Conservation (phyloP, 164 flowering plant genomes). For the Vitis cinerea region DNA sequence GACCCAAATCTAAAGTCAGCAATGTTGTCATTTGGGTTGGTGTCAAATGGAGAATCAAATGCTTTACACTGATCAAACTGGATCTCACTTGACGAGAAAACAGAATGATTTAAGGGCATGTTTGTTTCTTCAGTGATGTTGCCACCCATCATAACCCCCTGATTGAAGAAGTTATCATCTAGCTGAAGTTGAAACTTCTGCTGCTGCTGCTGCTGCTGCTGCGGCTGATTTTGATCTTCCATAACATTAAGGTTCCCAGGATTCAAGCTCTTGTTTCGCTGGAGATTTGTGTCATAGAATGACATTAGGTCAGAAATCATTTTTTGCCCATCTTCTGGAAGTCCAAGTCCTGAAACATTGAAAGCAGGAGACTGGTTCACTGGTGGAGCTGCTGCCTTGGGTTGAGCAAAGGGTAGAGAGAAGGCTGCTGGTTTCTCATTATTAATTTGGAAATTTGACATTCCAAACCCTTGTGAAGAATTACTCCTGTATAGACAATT, state of each 20-base stretch:
- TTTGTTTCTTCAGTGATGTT: slow-evolving; percentile 32
- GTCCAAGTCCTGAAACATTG: slow-evolving; percentile 42
- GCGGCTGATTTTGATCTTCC: slow-evolving; percentile 28
- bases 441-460: slow-evolving; percentile 22
- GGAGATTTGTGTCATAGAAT: slow-evolving; percentile 50
- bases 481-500: slow-evolving; percentile 35
- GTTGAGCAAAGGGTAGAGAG: slow-evolving; percentile 26
- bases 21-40: slow-evolving; percentile 21
- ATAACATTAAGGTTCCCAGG: slow-evolving; percentile 13
- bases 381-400: slow-evolving; percentile 27
- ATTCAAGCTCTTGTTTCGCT: slow-evolving; percentile 29
- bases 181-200: slow-evolving; percentile 27
- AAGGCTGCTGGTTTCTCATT: slow-evolving; percentile 31
- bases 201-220: slow-evolving; percentile 4
- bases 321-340: slow-evolving; percentile 71
- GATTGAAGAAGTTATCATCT: slow-evolving; percentile 31
- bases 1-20: slow-evolving; percentile 41
- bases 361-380: slow-evolving; percentile 20
- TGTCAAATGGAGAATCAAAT: slow-evolving; percentile 35
- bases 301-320: slow-evolving; percentile 65
- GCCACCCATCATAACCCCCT: slow-evolving; percentile 30
- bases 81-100: slow-evolving; percentile 28
- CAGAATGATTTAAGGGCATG: slow-evolving; percentile 19
- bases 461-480: slow-evolving; percentile 23
- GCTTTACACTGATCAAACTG: slow-evolving; percentile 40